phyloP scores from a whole-genome alignment of 1,284 basidiomycete species.

The Rhodotorula sp. region DNA sequence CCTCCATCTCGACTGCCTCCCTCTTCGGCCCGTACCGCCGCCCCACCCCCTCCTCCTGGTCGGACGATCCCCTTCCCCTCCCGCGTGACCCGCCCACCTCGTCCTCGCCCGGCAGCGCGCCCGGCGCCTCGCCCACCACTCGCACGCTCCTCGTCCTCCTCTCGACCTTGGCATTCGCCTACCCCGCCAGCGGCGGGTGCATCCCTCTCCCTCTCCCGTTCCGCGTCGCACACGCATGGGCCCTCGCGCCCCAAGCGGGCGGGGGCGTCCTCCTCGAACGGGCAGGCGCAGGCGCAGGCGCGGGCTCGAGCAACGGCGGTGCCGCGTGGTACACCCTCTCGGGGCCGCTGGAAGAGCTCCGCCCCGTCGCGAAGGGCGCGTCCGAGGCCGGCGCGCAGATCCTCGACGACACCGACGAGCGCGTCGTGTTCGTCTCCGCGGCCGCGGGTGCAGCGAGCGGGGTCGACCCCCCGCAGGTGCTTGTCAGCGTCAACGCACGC shows the following conservation, averaged over 20 bases:
- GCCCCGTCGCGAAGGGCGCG: constrained; percentile 40
- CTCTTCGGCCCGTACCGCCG: constrained; percentile 13
- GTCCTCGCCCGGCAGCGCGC: background rate
- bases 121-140: background rate
- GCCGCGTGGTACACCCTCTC: constrained; percentile 74
- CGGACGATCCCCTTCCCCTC: constrained; percentile 32
- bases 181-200: constrained; percentile 16
- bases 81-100: constrained; percentile 19
- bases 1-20: background rate
- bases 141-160: constrained; percentile 34
- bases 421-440: constrained; percentile 23
- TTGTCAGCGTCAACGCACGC: constrained; percentile 18
- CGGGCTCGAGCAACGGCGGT: constrained; percentile 26
- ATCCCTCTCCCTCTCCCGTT: constrained; percentile 34
- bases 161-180: constrained; percentile 23
- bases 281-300: background rate
- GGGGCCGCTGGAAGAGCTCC: constrained; percentile 73
- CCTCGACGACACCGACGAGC: constrained; percentile 12
- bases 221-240: constrained; percentile 21
- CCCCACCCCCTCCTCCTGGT: constrained; percentile 4
- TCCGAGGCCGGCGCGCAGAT: background rate
- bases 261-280: constrained; percentile 35
- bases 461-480: background rate
- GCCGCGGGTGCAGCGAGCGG: too few relatives aligned
- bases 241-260: constrained; percentile 4